Conservation (phyloP, 805 yeast species). For the Ogataea degrootiae region DNA sequence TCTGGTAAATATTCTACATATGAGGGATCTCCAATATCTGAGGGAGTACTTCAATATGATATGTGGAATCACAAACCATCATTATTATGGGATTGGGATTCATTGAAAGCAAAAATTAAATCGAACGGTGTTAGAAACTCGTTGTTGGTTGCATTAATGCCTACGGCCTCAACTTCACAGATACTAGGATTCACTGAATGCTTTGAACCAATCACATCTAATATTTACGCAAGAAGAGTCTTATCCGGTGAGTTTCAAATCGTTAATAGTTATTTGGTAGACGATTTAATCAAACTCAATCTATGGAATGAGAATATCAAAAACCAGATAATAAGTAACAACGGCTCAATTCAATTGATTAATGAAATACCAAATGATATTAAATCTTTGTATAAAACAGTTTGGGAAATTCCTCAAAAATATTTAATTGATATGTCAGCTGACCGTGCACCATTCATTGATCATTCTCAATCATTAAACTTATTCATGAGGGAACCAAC, state of each 20-base stretch:
- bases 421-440: slow-evolving; percentile 82
- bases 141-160: slow-evolving; percentile 90
- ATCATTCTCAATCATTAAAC: slow-evolving; percentile 91
- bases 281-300: slow-evolving; percentile 77
- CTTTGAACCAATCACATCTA: slow-evolving; percentile 93
- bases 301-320: slow-evolving; percentile 81
- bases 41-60: slow-evolving; percentile 82
- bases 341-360: slow-evolving; percentile 83
- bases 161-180: slow-evolving; percentile 97
- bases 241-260: slow-evolving; percentile 92
- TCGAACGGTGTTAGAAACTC: slow-evolving; percentile 81
- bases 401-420: slow-evolving; percentile 93
- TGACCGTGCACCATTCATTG: slow-evolving; percentile 68
- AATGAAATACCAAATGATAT: slow-evolving; percentile 69
- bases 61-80: slow-evolving; percentile 79
- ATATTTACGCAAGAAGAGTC: slow-evolving; percentile 86
- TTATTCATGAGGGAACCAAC: slow-evolving; percentile 86
- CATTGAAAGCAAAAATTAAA: slow-evolving; percentile 53
- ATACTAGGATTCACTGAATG: slow-evolving; percentile 92
- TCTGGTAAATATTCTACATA: slow-evolving; percentile 71
- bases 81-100: slow-evolving; percentile 84
- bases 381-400: slow-evolving; percentile 82
- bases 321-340: slow-evolving; percentile 64
- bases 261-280: slow-evolving; percentile 79
- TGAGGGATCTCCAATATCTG: slow-evolving; percentile 84